Conservation (phyloP, 495 filamentous ascomycete genomes). For the Durotheca rogersii region DNA sequence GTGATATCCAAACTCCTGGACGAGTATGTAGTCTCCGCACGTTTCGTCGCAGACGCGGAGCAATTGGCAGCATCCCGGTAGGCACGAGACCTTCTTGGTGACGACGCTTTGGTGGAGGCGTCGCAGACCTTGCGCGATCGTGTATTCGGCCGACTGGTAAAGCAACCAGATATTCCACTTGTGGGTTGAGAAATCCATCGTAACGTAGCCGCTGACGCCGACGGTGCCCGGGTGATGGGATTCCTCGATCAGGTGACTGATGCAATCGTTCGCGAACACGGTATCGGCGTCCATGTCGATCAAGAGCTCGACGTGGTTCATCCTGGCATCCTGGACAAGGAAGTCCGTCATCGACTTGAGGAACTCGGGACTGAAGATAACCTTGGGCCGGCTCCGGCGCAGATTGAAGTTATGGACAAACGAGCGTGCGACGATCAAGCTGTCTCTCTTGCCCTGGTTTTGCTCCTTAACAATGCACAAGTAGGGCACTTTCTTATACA, state of each 20-base stretch:
- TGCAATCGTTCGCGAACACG: conserved; percentile 31
- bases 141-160: conserved; percentile 36
- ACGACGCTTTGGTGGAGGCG: conserved; percentile 33
- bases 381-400: conserved; percentile 18
- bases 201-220: conserved; percentile 37
- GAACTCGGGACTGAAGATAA: conserved; percentile 32
- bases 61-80: conserved; percentile 37
- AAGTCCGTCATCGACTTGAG: conserved; percentile 28
- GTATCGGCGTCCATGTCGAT: conserved; percentile 40
- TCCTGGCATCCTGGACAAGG: conserved; percentile 23
- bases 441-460: conserved; percentile 77
- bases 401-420: conserved; percentile 73
- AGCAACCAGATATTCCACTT: conserved; percentile 31
- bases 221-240: conserved; percentile 27
- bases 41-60: conserved; percentile 36
- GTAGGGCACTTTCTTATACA: conserved; percentile 64
- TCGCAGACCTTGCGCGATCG: conserved; percentile 34
- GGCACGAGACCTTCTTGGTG: conserved; percentile 37
- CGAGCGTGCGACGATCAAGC: conserved; percentile 74
- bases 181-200: conserved; percentile 27
- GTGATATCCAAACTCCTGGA: conserved; percentile 35
- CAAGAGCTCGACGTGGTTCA: conserved; percentile 29
- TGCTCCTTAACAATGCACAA: conserved; percentile 66
- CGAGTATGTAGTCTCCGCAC: conserved; percentile 35
- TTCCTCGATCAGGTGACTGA: conserved; percentile 30